phyloP scores from a whole-genome alignment of 2,329 filamentous ascomycete genomes.

The Dryadomyces quercivorus region DNA sequence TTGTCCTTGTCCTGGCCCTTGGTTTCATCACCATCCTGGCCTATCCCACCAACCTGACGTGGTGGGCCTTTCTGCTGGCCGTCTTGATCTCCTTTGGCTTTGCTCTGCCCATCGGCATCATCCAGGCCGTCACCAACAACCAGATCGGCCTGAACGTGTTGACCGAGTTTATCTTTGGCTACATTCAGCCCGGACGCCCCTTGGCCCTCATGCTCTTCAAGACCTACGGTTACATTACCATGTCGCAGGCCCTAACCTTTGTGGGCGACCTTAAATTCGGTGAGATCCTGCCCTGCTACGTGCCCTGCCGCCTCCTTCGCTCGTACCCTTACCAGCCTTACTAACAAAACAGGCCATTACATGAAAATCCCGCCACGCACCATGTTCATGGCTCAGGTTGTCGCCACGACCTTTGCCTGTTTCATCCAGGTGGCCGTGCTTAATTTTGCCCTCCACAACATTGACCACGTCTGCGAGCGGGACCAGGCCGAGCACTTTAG shows the following conservation, averaged over 20 bases:
- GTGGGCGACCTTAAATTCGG: constrained; percentile 56
- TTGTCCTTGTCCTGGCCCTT: constrained; percentile 38
- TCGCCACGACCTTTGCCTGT: constrained; percentile 53
- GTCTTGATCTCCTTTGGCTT: constrained; percentile 52
- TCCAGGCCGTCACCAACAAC: constrained; percentile 58
- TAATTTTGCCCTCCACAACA: constrained; percentile 47
- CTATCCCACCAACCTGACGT: constrained; percentile 55
- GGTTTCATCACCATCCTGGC: constrained; percentile 42
- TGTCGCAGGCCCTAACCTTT: constrained; percentile 54
- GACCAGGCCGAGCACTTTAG: constrained; percentile 47
- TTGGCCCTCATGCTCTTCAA: constrained; percentile 65
- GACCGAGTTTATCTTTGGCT: constrained; percentile 63
- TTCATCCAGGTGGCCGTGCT: constrained; percentile 54
- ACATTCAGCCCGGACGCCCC: constrained; percentile 61
- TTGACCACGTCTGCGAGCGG: constrained; percentile 50
- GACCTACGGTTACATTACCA: constrained; percentile 50
- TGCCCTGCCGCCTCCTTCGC: too few species aligned
- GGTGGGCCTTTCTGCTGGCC: constrained; percentile 61
- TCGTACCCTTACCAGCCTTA: too few species aligned
- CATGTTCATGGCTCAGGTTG: constrained; percentile 54
- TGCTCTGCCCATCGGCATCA: constrained; percentile 55
- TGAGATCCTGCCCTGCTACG: too few species aligned
- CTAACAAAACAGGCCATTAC: constrained; percentile 35
- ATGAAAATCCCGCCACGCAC: constrained; percentile 58
- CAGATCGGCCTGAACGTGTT: constrained; percentile 60